Conservation (phyloP, 179 eudicot species). For the Camellia oleifera region DNA sequence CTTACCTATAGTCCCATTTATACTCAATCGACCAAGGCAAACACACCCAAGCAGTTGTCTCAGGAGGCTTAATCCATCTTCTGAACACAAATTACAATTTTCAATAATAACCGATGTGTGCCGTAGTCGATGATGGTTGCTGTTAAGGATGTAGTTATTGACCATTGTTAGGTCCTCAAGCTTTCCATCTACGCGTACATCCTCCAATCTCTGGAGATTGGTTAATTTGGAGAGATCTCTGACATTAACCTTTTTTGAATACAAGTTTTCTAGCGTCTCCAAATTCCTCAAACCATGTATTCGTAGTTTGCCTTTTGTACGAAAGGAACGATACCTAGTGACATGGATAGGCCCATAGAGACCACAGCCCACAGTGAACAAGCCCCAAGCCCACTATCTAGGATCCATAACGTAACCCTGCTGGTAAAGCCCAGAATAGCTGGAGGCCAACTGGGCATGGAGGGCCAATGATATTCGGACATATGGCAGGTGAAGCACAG, state of each 20-base stretch:
- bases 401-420: too few relatives aligned
- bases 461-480: too few relatives aligned
- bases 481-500: too few relatives aligned
- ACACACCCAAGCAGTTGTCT: too few relatives aligned
- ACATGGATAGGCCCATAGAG: too few relatives aligned
- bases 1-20: too few relatives aligned
- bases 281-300: not conserved
- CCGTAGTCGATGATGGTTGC: not conserved
- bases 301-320: not conserved
- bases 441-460: too few relatives aligned
- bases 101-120: not conserved
- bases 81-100: not conserved
- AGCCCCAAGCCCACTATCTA: too few relatives aligned
- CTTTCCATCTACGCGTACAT: not conserved
- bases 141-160: not conserved
- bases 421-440: too few relatives aligned
- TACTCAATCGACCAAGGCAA: too few relatives aligned
- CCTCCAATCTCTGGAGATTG: slow-evolving; percentile 8
- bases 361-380: too few relatives aligned
- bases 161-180: not conserved
- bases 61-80: not conserved
- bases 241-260: slow-evolving; percentile 1
- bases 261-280: slow-evolving; percentile 20
- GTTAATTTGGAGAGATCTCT: slow-evolving; percentile 10
- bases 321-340: too few relatives aligned